Percentiles rank a stretch among this genome's conserved stretches.
phyloP scores from a whole-genome alignment of 176 grass and related monocot species.

The Juncus inflexus region DNA sequence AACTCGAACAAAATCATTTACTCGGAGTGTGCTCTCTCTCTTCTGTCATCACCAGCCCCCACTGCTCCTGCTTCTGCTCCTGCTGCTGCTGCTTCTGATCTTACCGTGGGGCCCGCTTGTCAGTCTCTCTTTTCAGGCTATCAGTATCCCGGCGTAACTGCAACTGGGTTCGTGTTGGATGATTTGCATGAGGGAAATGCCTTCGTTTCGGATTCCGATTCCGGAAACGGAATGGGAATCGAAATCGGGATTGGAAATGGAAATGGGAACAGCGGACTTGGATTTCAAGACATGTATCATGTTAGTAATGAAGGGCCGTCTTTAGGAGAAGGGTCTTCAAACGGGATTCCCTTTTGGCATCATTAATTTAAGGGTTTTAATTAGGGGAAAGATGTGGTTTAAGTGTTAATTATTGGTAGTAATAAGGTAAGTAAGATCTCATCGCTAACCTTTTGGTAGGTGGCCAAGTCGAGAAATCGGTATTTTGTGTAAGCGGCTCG shows the following conservation, averaged over 20 bases:
- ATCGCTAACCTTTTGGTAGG: slow-evolving; percentile 17
- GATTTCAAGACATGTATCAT: slow-evolving; percentile 23
- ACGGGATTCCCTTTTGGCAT: slow-evolving; percentile 31
- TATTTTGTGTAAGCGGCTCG: neutral
- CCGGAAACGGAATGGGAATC: slow-evolving; percentile 4
- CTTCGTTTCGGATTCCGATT: slow-evolving; percentile 21
- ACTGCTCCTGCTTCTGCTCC: slow-evolving; percentile 26
- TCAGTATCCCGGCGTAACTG: neutral
- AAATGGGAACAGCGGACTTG: neutral
- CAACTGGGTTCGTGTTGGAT: slow-evolving; percentile 14
- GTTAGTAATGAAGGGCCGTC: slow-evolving; percentile 13
- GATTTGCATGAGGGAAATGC: neutral
- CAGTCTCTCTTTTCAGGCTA: slow-evolving; percentile 15
- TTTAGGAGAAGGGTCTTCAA: slow-evolving; percentile 35
- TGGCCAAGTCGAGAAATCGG: neutral
- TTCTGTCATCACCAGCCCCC: slow-evolving; percentile 76
- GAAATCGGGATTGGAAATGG: neutral
- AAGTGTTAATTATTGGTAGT: slow-evolving; percentile 6
- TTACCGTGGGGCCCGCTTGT: slow-evolving; percentile 25
- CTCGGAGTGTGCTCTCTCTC: slow-evolving; percentile 93
- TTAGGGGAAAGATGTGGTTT: neutral
- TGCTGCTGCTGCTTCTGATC: slow-evolving; percentile 23
- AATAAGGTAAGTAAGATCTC: slow-evolving; percentile 6
- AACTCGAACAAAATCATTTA: slow-evolving; percentile 27
- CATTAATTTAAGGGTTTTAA: neutral